Percentiles rank a stretch among this genome's conserved stretches.
These are phyloP conservation scores for Apostasia ramifera DNA, from an alignment of 106 monocot species.

Conservation along the genomic window DNA sequence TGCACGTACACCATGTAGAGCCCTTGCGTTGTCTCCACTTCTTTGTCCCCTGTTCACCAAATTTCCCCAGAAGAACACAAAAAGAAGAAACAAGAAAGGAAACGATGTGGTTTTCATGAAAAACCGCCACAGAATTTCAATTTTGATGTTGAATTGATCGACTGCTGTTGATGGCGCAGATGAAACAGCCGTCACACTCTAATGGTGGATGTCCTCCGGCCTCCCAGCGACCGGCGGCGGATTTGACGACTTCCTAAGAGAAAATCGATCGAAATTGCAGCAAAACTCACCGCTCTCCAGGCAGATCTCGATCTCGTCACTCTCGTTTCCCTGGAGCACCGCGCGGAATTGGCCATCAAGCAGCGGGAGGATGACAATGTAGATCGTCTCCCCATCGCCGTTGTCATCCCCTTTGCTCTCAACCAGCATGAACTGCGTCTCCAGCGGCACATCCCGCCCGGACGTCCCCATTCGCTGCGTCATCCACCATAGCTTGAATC, in stretches of 20 bases:
- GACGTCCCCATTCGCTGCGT: conserved; percentile 70
- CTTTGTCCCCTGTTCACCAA: conserved; percentile 43
- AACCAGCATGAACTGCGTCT: conserved; percentile 85
- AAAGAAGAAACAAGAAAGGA: background rate
- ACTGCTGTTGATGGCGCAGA: no score
- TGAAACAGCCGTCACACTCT: no score
- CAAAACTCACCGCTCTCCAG: conserved; percentile 62
- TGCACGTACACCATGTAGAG: conserved; percentile 55
- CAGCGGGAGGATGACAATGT: conserved; percentile 64
- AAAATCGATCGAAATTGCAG: background rate
- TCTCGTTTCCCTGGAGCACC: conserved; percentile 61
- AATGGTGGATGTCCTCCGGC: no score
- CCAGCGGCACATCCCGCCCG: conserved; percentile 68
- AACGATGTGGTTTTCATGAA: background rate
- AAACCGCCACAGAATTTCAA: background rate
- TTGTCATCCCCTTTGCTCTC: conserved; percentile 27
- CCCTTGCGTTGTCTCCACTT: conserved; percentile 41
- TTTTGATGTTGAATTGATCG: no score
- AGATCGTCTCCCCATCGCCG: conserved; percentile 22
- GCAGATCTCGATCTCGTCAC: conserved; percentile 58
- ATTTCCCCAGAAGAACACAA: background rate
- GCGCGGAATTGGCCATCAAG: conserved; percentile 70
- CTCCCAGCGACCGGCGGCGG: no score
- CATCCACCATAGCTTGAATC: conserved; percentile 98
- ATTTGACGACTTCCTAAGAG: no score